A percentile compares a stretch with the other conserved stretches of the same genome.
These are phyloP conservation scores for Fusarium gaditjirri DNA, from an alignment of 2,329 filamentous ascomycete species.

Conservation along the genomic window DNA sequence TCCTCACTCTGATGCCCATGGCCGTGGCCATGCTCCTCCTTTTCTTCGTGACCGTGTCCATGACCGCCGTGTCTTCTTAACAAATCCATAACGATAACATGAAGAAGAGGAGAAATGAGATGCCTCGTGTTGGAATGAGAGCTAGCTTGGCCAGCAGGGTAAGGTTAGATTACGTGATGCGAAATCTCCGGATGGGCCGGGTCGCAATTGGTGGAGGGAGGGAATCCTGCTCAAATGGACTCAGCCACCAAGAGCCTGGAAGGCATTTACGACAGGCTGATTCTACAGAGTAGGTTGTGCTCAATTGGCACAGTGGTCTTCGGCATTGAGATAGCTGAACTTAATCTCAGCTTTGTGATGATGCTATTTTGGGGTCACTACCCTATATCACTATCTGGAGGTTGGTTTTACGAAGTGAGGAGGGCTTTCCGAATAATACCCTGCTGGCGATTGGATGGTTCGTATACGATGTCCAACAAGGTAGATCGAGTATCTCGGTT, in stretches of 20 bases:
- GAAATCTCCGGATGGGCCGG: slow-evolving; percentile 17
- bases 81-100: slow-evolving; percentile 26
- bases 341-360: not conserved
- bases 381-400: not conserved
- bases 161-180: slow-evolving; percentile 40
- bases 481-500: not conserved
- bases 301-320: not conserved
- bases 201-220: slow-evolving; percentile 22
- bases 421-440: not conserved
- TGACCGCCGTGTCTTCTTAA: slow-evolving; percentile 38
- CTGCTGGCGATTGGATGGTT: not conserved
- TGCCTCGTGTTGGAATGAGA: slow-evolving; percentile 14
- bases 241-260: slow-evolving; percentile 10
- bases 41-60: slow-evolving; percentile 30
- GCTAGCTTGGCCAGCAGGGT: slow-evolving; percentile 18
- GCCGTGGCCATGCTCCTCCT: slow-evolving; percentile 31
- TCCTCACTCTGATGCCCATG: slow-evolving; percentile 41
- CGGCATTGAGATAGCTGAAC: not conserved
- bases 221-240: slow-evolving; percentile 42
- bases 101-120: not conserved
- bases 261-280: not conserved
- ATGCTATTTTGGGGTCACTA: not conserved
- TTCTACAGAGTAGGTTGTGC: not conserved
- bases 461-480: not conserved
- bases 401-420: not conserved